Base-by-base conservation (phyloP, 2,329 filamentous ascomycete species). In the Xylaria sp. region DNA sequence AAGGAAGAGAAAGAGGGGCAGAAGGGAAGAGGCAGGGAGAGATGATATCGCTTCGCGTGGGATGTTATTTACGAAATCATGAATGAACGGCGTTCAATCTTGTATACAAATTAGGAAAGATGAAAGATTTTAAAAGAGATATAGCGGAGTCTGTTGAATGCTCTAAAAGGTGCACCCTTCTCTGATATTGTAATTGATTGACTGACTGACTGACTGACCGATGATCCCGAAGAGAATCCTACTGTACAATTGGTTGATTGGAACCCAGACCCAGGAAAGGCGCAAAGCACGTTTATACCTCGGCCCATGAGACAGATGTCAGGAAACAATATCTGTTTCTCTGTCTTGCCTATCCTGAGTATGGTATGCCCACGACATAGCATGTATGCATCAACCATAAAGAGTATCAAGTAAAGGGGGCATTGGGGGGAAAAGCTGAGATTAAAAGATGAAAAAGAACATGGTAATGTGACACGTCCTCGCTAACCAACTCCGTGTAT, bases 401-500 rank as follows among this genome's bases (percentile, higher is more conserved):
- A 12, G 15, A 54, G 20, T 23, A 43, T 56, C 15, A 23, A 48
- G 33, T 43, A 13, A 43, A 61, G 25, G 25, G 13, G 49, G 56
- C 23, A 9, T 28, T 20, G 28, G n/a, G 31, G 39, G 23, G n/a
- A 10, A 31, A 55, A 31, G 28, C 31, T 6, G 23, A 52, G 13
- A 52, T 28, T 46, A 51, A 36, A 46, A 31, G 33, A 63, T 51
- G 61, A 67, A 48, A 48, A 54, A 43, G 55, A 43, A 31, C 61
- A 64, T 62, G 31, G 48, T 46, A 43, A 54, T 62, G 52, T 36
- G 36, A 66, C 52, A 66, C 46, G 59, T 61, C 64, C 60, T 54
- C 60, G 52, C 65, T 66, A 15, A 41, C 65, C 62, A 74, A 74
- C 72, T 73, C 75, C 71, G 60, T 70, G 65, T 68, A 55, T n/a